phyloP scores from a whole-genome alignment of 768 basidiomycete species.

The Nidularia sp. region DNA sequence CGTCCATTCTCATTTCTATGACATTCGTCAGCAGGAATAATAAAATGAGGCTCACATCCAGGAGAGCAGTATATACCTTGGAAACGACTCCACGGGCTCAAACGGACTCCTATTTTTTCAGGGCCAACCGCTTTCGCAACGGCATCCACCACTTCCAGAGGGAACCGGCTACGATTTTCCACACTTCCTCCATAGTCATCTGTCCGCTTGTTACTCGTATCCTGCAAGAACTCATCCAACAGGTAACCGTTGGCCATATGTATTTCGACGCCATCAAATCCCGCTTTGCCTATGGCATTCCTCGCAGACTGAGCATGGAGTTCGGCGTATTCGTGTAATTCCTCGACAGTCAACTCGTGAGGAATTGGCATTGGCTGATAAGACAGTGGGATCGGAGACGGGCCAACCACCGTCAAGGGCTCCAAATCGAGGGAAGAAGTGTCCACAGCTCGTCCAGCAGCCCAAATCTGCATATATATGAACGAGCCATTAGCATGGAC shows the following conservation, averaged over 20 bases:
- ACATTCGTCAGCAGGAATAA: background rate
- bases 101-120: constrained; percentile 35
- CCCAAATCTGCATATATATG: constrained; percentile 58
- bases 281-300: constrained; percentile 51
- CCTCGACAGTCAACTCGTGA: constrained; percentile 37
- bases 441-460: constrained; percentile 41
- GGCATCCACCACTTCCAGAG: constrained; percentile 49
- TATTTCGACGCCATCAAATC: constrained; percentile 63
- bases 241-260: constrained; percentile 45
- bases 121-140: constrained; percentile 43
- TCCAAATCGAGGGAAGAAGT: constrained; percentile 28
- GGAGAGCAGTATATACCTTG: constrained; percentile 16
- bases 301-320: constrained; percentile 51
- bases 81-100: constrained; percentile 35
- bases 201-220: constrained; percentile 49
- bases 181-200: constrained; percentile 70
- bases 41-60: background rate
- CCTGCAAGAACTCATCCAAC: constrained; percentile 60
- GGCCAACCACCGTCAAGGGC: constrained; percentile 25
- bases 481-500: constrained; percentile 26
- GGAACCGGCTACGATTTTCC: constrained; percentile 55
- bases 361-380: constrained; percentile 18
- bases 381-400: constrained; percentile 21
- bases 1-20: constrained; percentile 27
- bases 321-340: constrained; percentile 46